Percentiles rank a stretch among this genome's conserved stretches.
Evolutionary conservation across 306 rosid genomes (phyloP).

Genomic region (Castanea sativa): DNA sequence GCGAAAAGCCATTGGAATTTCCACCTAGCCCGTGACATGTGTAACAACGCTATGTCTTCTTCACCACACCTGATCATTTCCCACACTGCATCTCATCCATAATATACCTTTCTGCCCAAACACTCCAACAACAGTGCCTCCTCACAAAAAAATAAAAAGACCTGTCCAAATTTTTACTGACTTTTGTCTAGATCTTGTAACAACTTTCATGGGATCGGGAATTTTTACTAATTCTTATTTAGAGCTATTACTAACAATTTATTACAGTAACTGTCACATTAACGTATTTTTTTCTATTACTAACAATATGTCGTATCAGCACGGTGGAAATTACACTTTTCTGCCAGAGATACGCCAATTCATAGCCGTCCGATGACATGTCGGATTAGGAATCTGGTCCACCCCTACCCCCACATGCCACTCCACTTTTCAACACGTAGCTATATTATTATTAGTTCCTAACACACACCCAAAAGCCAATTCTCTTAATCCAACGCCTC

Average conservation of each 20-base stretch:
- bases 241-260: no score
- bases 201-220: fast-evolving
- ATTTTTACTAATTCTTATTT: no score
- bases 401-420: not conserved
- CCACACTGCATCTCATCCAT: not conserved
- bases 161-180: no score
- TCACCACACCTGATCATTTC: conserved; percentile 11
- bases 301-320: no score
- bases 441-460: not conserved
- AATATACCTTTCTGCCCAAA: not conserved
- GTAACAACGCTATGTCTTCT: not conserved
- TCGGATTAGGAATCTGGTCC: conserved; percentile 17
- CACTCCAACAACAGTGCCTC: not conserved
- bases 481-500: conserved; percentile 53
- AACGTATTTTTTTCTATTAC: no score
- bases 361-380: conserved; percentile 45
- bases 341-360: not conserved
- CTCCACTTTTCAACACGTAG: conserved; percentile 36
- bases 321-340: not conserved
- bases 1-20: not conserved
- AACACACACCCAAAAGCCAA: conserved; percentile 7
- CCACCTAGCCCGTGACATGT: not conserved
- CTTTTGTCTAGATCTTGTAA: no score
- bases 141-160: no score
- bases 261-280: fast-evolving